These are phyloP conservation scores for Oryza glaberrima DNA, from an alignment of 176 grass and related monocot genomes.

Conservation along the genomic window DNA sequence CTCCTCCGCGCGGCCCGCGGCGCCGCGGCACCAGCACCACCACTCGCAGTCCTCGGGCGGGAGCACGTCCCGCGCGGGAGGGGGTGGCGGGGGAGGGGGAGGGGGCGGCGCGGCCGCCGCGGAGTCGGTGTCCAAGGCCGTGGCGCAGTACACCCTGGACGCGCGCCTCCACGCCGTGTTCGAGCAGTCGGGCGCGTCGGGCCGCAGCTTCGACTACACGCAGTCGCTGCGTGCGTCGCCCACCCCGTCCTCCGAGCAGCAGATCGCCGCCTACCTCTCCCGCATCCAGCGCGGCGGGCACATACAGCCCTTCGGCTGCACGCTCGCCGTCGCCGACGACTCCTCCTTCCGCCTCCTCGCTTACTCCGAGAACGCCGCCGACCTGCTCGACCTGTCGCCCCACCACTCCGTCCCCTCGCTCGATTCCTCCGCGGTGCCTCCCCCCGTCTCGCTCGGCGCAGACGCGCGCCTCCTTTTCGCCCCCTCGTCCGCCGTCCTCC, in stretches of 20 bases:
- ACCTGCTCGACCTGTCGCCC: conserved; percentile 83
- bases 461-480: conserved; percentile 85
- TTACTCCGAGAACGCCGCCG: conserved; percentile 82
- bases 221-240: conserved; percentile 72
- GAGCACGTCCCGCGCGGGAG: conserved; percentile 58
- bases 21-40: conserved; percentile 50
- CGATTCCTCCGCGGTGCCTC: conserved; percentile 43
- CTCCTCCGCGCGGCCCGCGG: conserved; percentile 42
- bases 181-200: conserved; percentile 89
- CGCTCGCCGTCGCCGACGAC: conserved; percentile 82
- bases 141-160: conserved; percentile 92
- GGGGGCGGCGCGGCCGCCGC: conserved; percentile 47
- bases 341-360: conserved; percentile 81
- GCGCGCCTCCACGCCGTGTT: conserved; percentile 93
- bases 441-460: conserved; percentile 60
- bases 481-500: conserved; percentile 50
- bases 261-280: conserved; percentile 95
- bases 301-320: conserved; percentile 95
- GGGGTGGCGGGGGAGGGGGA: not conserved
- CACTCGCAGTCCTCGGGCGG: conserved; percentile 68
- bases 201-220: conserved; percentile 91
- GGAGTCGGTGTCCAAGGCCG: conserved; percentile 88
- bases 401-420: conserved; percentile 94
- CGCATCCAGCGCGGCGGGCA: conserved; percentile 92
- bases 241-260: conserved; percentile 72